Percentiles rank a stretch among this genome's conserved stretches.
These are phyloP conservation scores for Luffa acutangula DNA, from an alignment of 306 rosid genomes.

Conservation along the genomic window DNA sequence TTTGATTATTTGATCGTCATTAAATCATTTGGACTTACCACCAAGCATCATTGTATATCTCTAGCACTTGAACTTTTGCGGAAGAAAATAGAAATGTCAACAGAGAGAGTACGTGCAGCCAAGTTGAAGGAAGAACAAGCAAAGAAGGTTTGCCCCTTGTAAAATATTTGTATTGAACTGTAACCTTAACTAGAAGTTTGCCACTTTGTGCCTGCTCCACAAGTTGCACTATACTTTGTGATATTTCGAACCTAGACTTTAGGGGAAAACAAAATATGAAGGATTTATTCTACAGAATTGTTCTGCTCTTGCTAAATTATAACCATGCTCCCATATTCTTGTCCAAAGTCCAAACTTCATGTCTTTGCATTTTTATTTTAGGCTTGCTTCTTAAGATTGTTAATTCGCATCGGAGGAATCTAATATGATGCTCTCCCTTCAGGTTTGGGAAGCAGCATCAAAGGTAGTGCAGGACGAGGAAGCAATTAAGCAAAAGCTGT, in stretches of 20 bases:
- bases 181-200: background rate
- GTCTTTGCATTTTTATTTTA: background rate
- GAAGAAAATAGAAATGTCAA: conserved; percentile 70
- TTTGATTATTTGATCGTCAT: conserved; percentile 1
- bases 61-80: conserved; percentile 83
- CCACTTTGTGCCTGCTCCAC: background rate
- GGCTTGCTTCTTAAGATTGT: background rate
- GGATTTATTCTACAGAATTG: background rate
- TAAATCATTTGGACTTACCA: conserved; percentile 21
- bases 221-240: background rate
- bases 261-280: background rate
- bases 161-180: background rate
- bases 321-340: background rate
- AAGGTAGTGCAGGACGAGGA: conserved; percentile 71
- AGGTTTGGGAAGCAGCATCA: conserved; percentile 73
- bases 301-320: background rate
- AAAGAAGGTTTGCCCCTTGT: conserved; percentile 33
- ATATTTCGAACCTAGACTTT: background rate
- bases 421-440: background rate
- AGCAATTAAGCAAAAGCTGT: conserved; percentile 62
- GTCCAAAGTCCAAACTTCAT: background rate
- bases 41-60: conserved; percentile 19
- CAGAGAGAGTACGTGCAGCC: conserved; percentile 68
- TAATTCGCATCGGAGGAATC: background rate
- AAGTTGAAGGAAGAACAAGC: conserved; percentile 81